Base-by-base conservation (phyloP, 1,139 yeast species). In the Saccharomyces hybrid region DNA sequence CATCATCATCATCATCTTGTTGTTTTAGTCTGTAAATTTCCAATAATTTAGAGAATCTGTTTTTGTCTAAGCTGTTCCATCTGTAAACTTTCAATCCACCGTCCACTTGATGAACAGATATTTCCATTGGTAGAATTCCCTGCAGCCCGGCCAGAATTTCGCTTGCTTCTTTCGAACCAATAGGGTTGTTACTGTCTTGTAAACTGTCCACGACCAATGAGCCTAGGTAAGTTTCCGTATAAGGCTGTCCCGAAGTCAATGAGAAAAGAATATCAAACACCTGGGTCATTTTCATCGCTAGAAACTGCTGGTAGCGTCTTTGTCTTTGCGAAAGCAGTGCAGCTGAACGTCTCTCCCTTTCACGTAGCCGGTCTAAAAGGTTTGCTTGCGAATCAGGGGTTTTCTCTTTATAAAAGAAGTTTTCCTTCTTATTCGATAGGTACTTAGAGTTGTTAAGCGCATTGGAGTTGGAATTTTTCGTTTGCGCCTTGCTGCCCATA, bases 251-350 rank as follows among this genome's bases (percentile, higher is more conserved):
- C 38, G 67, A 59, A 24, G 65, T 62, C 52, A 72, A 51, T 2
- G 71, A 60, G 6, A 64, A 54, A 2, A 73, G 54, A 8, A 73
- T 66, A 11, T 69, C 70, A 21, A 70, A 60, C 0, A 71, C 71
- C 49, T 70, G 73, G 2, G 67, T 71, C 48, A 76, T 61, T 60
- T 81, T 82, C 3, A 78, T 75, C 4, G 67, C 61, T 11, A 82
- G 62, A 57, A 73, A 78, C 26, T 65, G 60, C 4, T 73, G 62
- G 57, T 78, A 73, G 50, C 73, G 72, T 28, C 64, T 56, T 57
- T 77, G 75, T 1, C 68, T 57, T 49, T 66, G 65, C 3, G 63
- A 60, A 24, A 68, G 52, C 19, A 66, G 47, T 8, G 62, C 63
- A 2, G 64, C 59, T 0, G 70, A 65, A 24, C 62, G 58, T 47